These are phyloP conservation scores for Copromyces sp. DNA, from an alignment of 495 filamentous ascomycete species.

Conservation along the genomic window DNA sequence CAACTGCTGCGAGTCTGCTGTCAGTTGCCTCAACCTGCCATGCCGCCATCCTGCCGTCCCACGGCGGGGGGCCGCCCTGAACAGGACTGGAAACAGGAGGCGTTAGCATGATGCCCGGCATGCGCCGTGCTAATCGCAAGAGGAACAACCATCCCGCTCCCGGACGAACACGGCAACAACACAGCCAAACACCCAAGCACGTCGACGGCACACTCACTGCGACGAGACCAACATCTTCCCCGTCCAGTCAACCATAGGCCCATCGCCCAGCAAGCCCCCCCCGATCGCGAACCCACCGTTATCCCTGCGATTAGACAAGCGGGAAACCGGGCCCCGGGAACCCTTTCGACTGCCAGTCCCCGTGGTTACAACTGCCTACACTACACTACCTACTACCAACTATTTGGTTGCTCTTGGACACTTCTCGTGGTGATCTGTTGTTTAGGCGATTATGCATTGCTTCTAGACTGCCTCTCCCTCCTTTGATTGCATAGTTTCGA, in stretches of 20 bases:
- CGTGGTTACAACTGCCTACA: not conserved
- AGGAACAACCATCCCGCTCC: not conserved
- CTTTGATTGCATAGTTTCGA: not conserved
- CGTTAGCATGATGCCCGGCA: not conserved
- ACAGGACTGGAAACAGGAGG: not conserved
- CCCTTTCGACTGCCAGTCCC: not conserved
- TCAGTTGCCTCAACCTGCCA: not conserved
- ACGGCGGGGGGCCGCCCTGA: not conserved
- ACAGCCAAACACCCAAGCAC: not conserved
- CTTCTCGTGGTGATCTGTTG: conserved; percentile 3
- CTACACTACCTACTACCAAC: conserved; percentile 7
- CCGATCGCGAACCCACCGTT: conserved; percentile 4
- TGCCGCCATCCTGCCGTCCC: not conserved
- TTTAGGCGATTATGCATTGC: conserved; percentile 4
- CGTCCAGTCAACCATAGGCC: not conserved
- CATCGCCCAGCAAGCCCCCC: not conserved
- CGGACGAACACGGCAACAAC: not conserved
- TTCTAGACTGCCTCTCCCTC: not conserved
- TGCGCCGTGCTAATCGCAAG: not conserved
- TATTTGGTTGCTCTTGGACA: conserved; percentile 4
- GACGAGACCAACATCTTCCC: not conserved
- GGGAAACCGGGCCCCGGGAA: conserved; percentile 2
- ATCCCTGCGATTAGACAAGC: conserved; percentile 2
- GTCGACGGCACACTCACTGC: not conserved
- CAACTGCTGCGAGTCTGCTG: not conserved